Conservation (phyloP, 2,329 filamentous ascomycete genomes). For the Volutella citrinella region DNA sequence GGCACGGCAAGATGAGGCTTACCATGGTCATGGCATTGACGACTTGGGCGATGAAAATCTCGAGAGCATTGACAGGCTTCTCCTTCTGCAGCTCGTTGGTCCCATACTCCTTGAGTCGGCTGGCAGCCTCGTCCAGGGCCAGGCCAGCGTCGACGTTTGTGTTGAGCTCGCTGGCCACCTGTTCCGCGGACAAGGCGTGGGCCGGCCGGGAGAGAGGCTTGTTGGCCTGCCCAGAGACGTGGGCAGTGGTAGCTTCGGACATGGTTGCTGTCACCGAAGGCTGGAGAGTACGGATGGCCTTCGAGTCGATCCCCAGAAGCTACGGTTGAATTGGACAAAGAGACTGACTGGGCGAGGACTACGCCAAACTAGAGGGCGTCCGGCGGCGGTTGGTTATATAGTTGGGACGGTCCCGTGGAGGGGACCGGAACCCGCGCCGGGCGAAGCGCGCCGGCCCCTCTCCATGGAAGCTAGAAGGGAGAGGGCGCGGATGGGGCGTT, state of each 20-base stretch:
- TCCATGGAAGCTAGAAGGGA: too few relatives aligned
- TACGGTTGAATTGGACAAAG: too few relatives aligned
- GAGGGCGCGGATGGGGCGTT: too few relatives aligned
- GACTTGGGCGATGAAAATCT: conserved; percentile 61
- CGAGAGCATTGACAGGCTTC: conserved; percentile 49
- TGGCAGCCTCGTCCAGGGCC: conserved; percentile 45
- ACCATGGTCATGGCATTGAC: conserved; percentile 70
- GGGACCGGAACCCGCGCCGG: too few relatives aligned
- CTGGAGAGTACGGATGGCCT: too few relatives aligned
- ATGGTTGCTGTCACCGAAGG: conserved; percentile 15
- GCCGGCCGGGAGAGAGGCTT: conserved; percentile 50
- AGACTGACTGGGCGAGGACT: too few relatives aligned
- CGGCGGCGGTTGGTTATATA: too few relatives aligned
- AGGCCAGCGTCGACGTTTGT: conserved; percentile 54
- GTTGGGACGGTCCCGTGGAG: too few relatives aligned
- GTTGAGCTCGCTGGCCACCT: conserved; percentile 50
- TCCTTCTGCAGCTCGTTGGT: conserved; percentile 51
- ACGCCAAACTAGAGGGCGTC: too few relatives aligned
- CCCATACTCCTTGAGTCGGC: conserved; percentile 53
- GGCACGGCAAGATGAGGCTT: too few relatives aligned
- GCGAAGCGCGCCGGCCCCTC: too few relatives aligned
- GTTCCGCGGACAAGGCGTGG: conserved; percentile 49
- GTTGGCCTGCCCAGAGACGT: conserved; percentile 34
- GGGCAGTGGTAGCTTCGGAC: conserved; percentile 20
- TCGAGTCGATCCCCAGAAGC: too few relatives aligned